phyloP scores from a whole-genome alignment of 192 early-diverging fungal species.

The Fimicolochytrium jonesii region DNA sequence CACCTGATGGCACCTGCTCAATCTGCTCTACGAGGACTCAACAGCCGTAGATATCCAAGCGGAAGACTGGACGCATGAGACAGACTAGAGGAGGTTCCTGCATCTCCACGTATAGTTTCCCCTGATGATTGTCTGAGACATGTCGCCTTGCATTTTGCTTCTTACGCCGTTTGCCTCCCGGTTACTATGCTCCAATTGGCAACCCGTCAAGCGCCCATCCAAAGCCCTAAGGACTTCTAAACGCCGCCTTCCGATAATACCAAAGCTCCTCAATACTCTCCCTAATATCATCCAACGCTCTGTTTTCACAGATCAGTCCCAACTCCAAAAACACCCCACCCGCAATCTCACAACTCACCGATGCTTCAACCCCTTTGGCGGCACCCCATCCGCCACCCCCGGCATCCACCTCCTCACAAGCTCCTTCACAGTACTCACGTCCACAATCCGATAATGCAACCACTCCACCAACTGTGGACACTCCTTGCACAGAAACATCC shows the following conservation, averaged over 20 bases:
- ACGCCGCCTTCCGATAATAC: constrained; percentile 59
- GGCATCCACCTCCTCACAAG: constrained; percentile 75
- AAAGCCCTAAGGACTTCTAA: too few species aligned
- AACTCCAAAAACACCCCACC: neutral
- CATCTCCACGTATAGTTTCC: too few species aligned
- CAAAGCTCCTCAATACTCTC: constrained; percentile 90
- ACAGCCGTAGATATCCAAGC: too few species aligned
- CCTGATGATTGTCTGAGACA: too few species aligned
- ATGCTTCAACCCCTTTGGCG: constrained; percentile 61
- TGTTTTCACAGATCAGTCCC: neutral
- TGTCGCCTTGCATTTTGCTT: too few species aligned
- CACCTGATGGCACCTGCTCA: too few species aligned
- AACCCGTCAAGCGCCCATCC: too few species aligned
- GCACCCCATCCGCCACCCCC: constrained; percentile 41
- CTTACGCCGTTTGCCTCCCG: too few species aligned
- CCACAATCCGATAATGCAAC: constrained; percentile 78
- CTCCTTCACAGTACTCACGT: constrained; percentile 92
- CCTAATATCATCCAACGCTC: constrained; percentile 88
- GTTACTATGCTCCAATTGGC: too few species aligned
- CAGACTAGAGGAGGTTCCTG: too few species aligned
- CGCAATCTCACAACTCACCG: constrained; percentile 12
- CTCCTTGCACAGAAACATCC: constrained; percentile 73
- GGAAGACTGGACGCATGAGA: too few species aligned
- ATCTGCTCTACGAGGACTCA: too few species aligned
- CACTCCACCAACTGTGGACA: constrained; percentile 72